phyloP scores from a whole-genome alignment of 768 basidiomycete genomes.

The Obba rivulosa region DNA sequence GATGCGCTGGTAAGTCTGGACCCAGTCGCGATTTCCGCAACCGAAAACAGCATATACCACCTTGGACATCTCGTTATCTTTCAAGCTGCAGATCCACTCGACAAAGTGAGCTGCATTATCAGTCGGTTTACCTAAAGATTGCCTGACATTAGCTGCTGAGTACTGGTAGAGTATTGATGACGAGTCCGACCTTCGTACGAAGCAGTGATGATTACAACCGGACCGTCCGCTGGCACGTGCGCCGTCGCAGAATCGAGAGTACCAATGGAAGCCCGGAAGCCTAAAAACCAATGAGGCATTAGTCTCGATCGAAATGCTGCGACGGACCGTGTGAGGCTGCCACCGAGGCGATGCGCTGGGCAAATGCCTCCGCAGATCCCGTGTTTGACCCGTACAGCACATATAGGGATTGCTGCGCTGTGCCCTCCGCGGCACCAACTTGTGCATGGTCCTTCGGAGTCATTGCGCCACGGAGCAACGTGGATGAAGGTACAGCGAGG shows the following conservation, averaged over 20 bases:
- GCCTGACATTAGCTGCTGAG: slow-evolving; percentile 10
- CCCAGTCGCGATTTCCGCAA: slow-evolving; percentile 46
- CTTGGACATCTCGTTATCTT: slow-evolving; percentile 21
- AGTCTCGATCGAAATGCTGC: too few relatives aligned
- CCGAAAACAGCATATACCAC: slow-evolving; percentile 43
- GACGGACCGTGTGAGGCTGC: slow-evolving; percentile 31
- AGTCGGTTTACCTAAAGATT: slow-evolving; percentile 44
- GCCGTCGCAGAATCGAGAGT: slow-evolving; percentile 35
- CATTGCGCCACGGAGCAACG: background rate
- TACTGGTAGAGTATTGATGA: too few relatives aligned
- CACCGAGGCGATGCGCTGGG: slow-evolving; percentile 36
- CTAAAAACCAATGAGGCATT: slow-evolving; percentile 12
- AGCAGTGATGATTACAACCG: slow-evolving; percentile 40
- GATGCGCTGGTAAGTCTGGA: slow-evolving; percentile 40
- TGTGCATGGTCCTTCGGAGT: background rate
- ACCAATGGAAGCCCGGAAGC: slow-evolving; percentile 33
- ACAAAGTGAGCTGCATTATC: slow-evolving; percentile 44
- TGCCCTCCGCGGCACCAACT: background rate
- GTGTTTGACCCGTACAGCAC: slow-evolving; percentile 42
- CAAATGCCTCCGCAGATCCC: slow-evolving; percentile 42
- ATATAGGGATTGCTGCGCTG: slow-evolving; percentile 26
- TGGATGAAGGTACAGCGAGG: slow-evolving; percentile 13
- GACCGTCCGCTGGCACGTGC: slow-evolving; percentile 36
- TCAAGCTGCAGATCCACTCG: slow-evolving; percentile 31
- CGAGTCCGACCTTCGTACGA: slow-evolving; percentile 35